Percentiles rank a stretch among this genome's conserved stretches.
phyloP scores from a whole-genome alignment of 2,329 filamentous ascomycete species.

The Fusarium sp. region DNA sequence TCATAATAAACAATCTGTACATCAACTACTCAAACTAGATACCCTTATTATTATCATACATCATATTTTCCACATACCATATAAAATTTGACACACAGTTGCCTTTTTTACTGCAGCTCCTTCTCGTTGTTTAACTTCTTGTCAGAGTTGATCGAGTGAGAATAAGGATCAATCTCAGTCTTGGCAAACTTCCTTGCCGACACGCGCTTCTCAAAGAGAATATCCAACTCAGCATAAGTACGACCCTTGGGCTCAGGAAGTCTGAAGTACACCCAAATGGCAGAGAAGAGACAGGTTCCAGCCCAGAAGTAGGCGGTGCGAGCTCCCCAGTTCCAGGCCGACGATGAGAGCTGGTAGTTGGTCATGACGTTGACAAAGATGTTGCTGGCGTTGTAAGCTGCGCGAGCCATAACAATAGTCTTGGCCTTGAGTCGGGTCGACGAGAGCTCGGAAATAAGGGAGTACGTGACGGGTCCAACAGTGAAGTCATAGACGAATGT shows the following conservation, averaged over 20 bases:
- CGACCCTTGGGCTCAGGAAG: slow-evolving; percentile 66
- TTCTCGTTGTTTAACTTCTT: slow-evolving; percentile 25
- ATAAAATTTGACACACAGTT: not conserved
- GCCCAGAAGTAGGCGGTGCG: slow-evolving; percentile 62
- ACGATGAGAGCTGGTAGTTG: slow-evolving; percentile 61
- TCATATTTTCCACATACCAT: not conserved
- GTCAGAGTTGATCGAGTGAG: slow-evolving; percentile 7
- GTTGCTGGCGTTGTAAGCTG: slow-evolving; percentile 58
- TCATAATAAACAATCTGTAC: slow-evolving; percentile 1
- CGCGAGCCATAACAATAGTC: slow-evolving; percentile 65
- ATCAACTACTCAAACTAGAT: not conserved
- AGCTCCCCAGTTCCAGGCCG: slow-evolving; percentile 62
- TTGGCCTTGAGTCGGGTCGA: slow-evolving; percentile 67
- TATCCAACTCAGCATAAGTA: slow-evolving; percentile 59
- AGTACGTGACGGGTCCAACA: slow-evolving; percentile 67
- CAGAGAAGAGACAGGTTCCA: slow-evolving; percentile 60
- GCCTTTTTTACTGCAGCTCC: not conserved
- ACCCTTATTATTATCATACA: not conserved
- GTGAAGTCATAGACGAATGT: slow-evolving; percentile 67
- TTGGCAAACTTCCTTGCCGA: slow-evolving; percentile 56
- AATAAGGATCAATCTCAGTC: slow-evolving; percentile 55
- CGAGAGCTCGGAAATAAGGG: slow-evolving; percentile 64
- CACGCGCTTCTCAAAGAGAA: slow-evolving; percentile 56
- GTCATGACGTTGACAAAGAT: slow-evolving; percentile 64
- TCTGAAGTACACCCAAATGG: slow-evolving; percentile 63